Conservation (phyloP, 2,329 filamentous ascomycete genomes). For the Epichloe sylvatica region DNA sequence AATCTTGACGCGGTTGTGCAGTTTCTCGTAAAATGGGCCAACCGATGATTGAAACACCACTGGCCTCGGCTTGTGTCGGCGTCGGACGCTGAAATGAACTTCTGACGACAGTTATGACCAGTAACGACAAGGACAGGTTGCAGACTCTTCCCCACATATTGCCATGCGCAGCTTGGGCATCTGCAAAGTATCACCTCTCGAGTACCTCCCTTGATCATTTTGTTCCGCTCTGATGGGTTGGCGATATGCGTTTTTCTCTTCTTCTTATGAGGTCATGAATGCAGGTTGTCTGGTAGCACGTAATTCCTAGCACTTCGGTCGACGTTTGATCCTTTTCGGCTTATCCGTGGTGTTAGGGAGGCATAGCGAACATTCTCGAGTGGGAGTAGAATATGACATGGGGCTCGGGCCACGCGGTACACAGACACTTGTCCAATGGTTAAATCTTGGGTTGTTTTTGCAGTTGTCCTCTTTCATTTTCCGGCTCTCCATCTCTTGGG, state of each 20-base stretch:
- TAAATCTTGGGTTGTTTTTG: neutral
- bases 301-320: conserved; percentile 2
- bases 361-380: conserved; percentile 5
- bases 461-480: neutral
- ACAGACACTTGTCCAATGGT: conserved; percentile 2
- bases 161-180: neutral
- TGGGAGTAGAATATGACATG: conserved; percentile 3
- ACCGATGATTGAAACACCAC: conserved; percentile 36
- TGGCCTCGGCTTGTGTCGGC: neutral
- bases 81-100: conserved; percentile 1
- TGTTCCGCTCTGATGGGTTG: conserved; percentile 9
- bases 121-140: conserved; percentile 3
- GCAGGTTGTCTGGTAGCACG: conserved; percentile 1
- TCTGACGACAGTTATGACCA: conserved; percentile 6
- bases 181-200: neutral
- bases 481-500: neutral
- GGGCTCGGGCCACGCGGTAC: conserved; percentile 4
- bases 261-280: conserved; percentile 21
- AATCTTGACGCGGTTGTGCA: conserved; percentile 94
- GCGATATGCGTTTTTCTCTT: conserved; percentile 17
- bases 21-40: conserved; percentile 86
- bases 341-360: conserved; percentile 3
- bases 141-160: neutral
- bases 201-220: neutral
- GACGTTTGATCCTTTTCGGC: neutral